Conservation (phyloP, 2,329 filamentous ascomycete species). For the Raffaelea ambrosiae region DNA sequence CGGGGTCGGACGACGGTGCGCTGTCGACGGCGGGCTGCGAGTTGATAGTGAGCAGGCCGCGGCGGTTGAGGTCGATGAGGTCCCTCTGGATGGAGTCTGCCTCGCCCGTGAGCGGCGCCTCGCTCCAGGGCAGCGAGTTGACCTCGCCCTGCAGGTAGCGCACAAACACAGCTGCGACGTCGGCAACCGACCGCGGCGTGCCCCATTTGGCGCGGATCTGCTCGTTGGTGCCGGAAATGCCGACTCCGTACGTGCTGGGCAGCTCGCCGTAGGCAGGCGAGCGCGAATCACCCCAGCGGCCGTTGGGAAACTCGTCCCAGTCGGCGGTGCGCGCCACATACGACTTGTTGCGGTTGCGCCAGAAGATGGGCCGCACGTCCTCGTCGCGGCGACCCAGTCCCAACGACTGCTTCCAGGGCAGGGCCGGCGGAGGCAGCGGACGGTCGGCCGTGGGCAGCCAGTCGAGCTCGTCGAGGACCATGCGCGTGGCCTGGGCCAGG, state of each 20-base stretch:
- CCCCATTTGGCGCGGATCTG: constrained; percentile 95
- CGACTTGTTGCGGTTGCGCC: constrained; percentile 93
- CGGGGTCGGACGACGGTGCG: constrained; percentile 74
- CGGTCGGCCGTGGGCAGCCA: constrained; percentile 70
- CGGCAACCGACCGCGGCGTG: constrained; percentile 67
- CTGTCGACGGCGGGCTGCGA: constrained; percentile 94
- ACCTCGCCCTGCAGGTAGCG: constrained; percentile 75
- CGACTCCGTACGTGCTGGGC: constrained; percentile 86
- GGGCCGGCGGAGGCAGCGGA: constrained; percentile 68
- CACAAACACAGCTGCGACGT: constrained; percentile 77
- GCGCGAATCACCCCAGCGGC: constrained; percentile 93
- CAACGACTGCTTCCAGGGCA: constrained; percentile 94
- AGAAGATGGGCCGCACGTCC: constrained; percentile 97
- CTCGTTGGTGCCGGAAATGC: constrained; percentile 89
- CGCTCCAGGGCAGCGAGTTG: constrained; percentile 86
- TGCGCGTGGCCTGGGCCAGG: constrained; percentile 82
- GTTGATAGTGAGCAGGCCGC: constrained; percentile 90
- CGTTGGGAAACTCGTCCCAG: constrained; percentile 99
- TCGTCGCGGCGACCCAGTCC: constrained; percentile 81
- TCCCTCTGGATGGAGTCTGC: constrained; percentile 69
- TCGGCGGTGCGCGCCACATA: constrained; percentile 94
- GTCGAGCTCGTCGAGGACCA: constrained; percentile 84
- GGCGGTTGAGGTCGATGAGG: constrained; percentile 72
- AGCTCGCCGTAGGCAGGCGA: constrained; percentile 95
- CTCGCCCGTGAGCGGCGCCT: constrained; percentile 75